Conservation (phyloP, 805 yeast species). For the Candida tammaniensis region DNA sequence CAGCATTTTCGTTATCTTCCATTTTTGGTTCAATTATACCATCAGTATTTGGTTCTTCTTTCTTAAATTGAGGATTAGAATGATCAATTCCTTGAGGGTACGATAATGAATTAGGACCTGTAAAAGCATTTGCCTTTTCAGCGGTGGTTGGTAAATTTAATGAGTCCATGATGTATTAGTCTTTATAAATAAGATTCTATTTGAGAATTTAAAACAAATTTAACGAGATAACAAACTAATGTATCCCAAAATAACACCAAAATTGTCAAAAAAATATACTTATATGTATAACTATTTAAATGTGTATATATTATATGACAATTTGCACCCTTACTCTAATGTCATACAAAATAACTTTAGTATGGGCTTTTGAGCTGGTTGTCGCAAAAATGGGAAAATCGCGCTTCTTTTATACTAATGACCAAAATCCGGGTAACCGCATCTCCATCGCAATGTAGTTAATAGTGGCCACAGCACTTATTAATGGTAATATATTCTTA, state of each 20-base stretch:
- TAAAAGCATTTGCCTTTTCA: constrained; percentile 70
- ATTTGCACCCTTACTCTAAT: neutral
- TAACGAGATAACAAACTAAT: constrained; percentile 40
- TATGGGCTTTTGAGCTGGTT: constrained; percentile 4
- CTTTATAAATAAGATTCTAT: constrained; percentile 3
- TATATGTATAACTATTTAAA: constrained; percentile 2
- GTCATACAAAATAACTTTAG: too few relatives aligned
- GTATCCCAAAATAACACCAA: constrained; percentile 30
- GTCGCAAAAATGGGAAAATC: constrained; percentile 5
- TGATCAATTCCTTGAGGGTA: constrained; percentile 52
- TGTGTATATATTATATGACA: neutral
- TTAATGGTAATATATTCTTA: too few relatives aligned
- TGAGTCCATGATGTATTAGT: constrained; percentile 54
- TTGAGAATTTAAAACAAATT: constrained; percentile 1
- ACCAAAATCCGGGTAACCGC: constrained; percentile 19
- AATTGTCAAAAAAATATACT: neutral
- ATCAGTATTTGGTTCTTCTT: constrained; percentile 15
- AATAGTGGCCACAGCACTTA: too few relatives aligned
- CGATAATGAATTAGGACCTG: constrained; percentile 61
- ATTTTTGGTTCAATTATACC: constrained; percentile 38
- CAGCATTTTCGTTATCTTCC: constrained; percentile 63
- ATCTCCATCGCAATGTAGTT: too few relatives aligned
- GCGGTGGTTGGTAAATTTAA: constrained; percentile 75
- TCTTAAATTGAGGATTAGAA: constrained; percentile 8
- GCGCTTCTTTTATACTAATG: constrained; percentile 17